Base-by-base conservation (phyloP, 129 eudicot genomes). In the Logfia minima region DNA sequence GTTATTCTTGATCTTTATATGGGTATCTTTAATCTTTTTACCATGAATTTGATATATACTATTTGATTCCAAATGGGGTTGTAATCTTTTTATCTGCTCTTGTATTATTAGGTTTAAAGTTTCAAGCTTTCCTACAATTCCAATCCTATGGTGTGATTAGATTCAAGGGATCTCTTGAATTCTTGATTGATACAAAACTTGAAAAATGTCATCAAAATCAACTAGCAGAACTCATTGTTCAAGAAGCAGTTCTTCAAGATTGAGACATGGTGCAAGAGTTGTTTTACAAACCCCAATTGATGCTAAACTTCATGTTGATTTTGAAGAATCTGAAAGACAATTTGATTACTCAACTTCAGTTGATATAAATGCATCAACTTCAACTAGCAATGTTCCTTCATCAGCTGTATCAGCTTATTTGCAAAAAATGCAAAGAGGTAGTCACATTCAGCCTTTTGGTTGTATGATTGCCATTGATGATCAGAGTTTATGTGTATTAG, bases 371-470 rank as follows among this genome's bases (percentile, higher is more conserved):
- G 72, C 78, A 1, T 89, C 93, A 51, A 77, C 83, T 79, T 77
- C 96, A 45, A 80, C 81, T 5, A 89, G 91, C 74, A 84, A 84
- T 84, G 87, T 89, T 13, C 91, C 96, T 8, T 84, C 96, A 4
- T 86, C 93, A 0, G 75, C 93, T 22, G 90, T 92, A 3, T 90
- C 98, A 9, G 86, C 86, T 66, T 92, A 90, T 73, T 84, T 90
- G 6, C 90, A 80, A 28, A 92, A 90, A 76, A 85, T 92, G 86
- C 96, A 90, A 82, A 84, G 93, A 56, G 98, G 98, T 7, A 72
- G 86, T 67, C 92, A 84, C 31, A 75, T 90, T 17, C 98, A 92
- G 66, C 88, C 98, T 5, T 92, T 88, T 66, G 98, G 98, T 24
- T 90, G 98, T 76, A 5, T 92, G 79, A 84, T 92, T 65, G 93